Conservation (phyloP, 352 stramenopile genomes). For the Aphanomyces euteiches region DNA sequence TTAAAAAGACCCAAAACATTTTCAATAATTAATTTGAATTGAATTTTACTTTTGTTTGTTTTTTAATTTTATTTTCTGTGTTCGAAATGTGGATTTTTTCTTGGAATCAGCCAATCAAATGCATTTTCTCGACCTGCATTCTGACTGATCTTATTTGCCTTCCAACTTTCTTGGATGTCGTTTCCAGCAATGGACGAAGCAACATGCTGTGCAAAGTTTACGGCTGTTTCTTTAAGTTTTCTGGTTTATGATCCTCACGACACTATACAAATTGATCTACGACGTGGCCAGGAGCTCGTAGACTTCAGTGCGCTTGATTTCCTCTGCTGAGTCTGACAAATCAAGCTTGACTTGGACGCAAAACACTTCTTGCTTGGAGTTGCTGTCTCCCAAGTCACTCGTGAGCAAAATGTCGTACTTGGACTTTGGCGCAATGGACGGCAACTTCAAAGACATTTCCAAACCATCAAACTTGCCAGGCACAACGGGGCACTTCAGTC, state of each 20-base stretch:
- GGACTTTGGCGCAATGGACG: slow-evolving; percentile 66
- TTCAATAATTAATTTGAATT: neutral
- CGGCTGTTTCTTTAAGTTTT: neutral
- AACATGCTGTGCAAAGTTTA: too few relatives aligned
- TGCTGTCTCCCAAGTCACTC: slow-evolving; percentile 40
- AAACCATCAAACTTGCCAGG: slow-evolving; percentile 60
- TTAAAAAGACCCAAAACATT: neutral
- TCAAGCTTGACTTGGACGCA: slow-evolving; percentile 78
- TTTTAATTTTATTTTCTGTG: too few relatives aligned
- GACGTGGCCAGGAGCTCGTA: slow-evolving; percentile 40
- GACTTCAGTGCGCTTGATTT: slow-evolving; percentile 51
- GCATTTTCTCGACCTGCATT: too few relatives aligned
- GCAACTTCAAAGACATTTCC: slow-evolving; percentile 78
- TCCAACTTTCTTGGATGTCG: too few relatives aligned
- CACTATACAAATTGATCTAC: neutral
- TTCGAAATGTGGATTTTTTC: too few relatives aligned
- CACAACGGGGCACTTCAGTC: slow-evolving; percentile 67
- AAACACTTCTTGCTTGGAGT: slow-evolving; percentile 52
- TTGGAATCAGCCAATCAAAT: too few relatives aligned
- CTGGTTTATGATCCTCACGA: neutral
- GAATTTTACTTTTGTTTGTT: too few relatives aligned
- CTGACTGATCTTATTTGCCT: too few relatives aligned
- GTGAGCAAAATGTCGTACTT: slow-evolving; percentile 81
- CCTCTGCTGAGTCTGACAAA: slow-evolving; percentile 39
- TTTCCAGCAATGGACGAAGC: too few relatives aligned